Conservation (phyloP, 306 rosid genomes). For the Betula pendula region DNA sequence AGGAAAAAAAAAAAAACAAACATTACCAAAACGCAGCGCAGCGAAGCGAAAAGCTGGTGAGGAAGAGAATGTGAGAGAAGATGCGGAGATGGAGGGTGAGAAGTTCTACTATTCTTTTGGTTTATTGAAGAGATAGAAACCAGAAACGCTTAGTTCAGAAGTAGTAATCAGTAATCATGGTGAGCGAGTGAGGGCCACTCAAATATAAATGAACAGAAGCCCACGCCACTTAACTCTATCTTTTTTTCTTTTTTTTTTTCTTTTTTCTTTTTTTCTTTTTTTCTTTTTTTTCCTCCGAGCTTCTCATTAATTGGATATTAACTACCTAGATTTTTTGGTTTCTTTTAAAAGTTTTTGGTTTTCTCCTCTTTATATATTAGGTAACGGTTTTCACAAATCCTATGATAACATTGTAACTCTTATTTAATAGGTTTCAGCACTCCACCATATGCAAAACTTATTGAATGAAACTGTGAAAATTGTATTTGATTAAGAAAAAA, state of each 20-base stretch:
- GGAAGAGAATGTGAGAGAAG: constrained; percentile 1
- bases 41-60: background rate
- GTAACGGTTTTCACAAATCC: too few relatives aligned
- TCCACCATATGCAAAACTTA: too few relatives aligned
- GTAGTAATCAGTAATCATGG: background rate
- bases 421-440: too few relatives aligned
- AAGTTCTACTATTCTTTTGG: background rate
- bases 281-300: too few relatives aligned
- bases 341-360: too few relatives aligned
- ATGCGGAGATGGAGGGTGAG: background rate
- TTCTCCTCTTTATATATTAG: too few relatives aligned
- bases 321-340: too few relatives aligned
- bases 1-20: too few relatives aligned
- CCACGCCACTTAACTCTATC: background rate
- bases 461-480: too few relatives aligned
- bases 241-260: background rate
- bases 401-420: too few relatives aligned
- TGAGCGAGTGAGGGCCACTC: constrained; percentile 5
- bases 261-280: background rate
- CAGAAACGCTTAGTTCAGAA: background rate
- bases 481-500: too few relatives aligned
- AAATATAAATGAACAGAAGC: background rate
- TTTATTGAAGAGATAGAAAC: background rate
- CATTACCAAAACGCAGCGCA: background rate
- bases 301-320: too few relatives aligned